Base-by-base conservation (phyloP, 257 asterid species). In the Catharanthus roseus region DNA sequence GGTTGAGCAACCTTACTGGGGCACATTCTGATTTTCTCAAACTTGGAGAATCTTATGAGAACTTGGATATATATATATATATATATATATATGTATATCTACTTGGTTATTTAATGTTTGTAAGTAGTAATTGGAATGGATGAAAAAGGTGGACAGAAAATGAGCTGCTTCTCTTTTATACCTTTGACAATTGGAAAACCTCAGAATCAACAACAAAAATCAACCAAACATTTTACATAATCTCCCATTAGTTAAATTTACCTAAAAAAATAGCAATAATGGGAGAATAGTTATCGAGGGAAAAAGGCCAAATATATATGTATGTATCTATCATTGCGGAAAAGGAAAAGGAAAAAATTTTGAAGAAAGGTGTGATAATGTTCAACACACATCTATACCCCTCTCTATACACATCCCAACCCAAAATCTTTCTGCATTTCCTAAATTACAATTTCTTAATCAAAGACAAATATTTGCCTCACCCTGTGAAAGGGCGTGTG, bases 341-440 rank as follows among this genome's bases (percentile, higher is more conserved):
- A 31, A 44, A 2, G 53, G 54, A 38, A 64, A 29, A 45, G 24
- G 50, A n/a, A 45, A 68, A 33, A 13, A 12, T 44, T 44, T 31
- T 38, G n/a, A 26, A 16, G 41, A 6, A 41, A 54, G 57, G 26
- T 11, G 26, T n/a, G n/a, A n/a, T n/a, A 61, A 41, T 56, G 49
- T 49, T 49, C 42, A 51, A 75, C 68, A 49, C 75, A 79, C 73
- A 74, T 60, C 74, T 79, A 71, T 75, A 79, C 41, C 47, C 78
- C 78, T 67, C 74, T 66, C 74, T 75, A 70, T 74, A 78, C 79
- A 78, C 79, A 78, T 71, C 68, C 82, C 77, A 29, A 55, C 83
- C 79, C 72, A 79, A 79, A 68, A 71, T 72, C 79, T 60, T n/a
- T 42, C 55, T 75, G 77, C 61, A 67, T 69, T 39, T 53, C 77